Conservation (phyloP, 768 basidiomycete genomes). For the Dentipellis sp. region DNA sequence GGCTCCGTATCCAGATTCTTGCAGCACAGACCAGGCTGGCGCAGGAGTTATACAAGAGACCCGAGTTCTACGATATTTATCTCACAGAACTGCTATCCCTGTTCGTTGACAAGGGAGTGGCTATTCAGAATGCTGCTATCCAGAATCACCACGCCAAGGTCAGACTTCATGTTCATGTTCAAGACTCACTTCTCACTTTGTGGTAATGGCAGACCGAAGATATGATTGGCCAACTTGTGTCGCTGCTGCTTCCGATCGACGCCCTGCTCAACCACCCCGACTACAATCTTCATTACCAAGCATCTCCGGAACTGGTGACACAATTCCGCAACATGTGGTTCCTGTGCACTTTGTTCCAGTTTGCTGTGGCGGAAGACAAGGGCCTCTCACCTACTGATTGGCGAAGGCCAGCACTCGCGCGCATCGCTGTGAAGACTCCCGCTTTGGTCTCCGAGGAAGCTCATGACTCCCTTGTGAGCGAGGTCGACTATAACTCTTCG, state of each 20-base stretch:
- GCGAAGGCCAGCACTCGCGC: slow-evolving; percentile 64
- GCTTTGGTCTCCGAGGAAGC: slow-evolving; percentile 74
- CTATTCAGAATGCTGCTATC: slow-evolving; percentile 75
- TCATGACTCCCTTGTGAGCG: slow-evolving; percentile 75
- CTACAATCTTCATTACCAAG: slow-evolving; percentile 48
- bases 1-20: slow-evolving; percentile 45
- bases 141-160: slow-evolving; percentile 63
- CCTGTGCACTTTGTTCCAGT: slow-evolving; percentile 78
- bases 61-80: slow-evolving; percentile 74
- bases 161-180: slow-evolving; percentile 8
- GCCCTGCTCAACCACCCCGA: slow-evolving; percentile 67
- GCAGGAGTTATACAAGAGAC: slow-evolving; percentile 61
- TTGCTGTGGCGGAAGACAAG: slow-evolving; percentile 44
- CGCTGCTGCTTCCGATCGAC: slow-evolving; percentile 85
- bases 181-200: background rate
- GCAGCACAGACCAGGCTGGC: slow-evolving; percentile 89
- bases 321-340: slow-evolving; percentile 95
- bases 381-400: slow-evolving; percentile 67
- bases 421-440: slow-evolving; percentile 84
- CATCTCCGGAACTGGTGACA: slow-evolving; percentile 52
- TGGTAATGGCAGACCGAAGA: slow-evolving; percentile 49
- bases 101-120: slow-evolving; percentile 86
- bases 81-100: slow-evolving; percentile 77
- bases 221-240: slow-evolving; percentile 81
- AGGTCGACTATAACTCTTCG: slow-evolving; percentile 88